Evolutionary conservation across 139 green algal species (phyloP), one percentile per base, ranked within the genome.

Genomic region (Zygnema circumcarinatum): DNA sequence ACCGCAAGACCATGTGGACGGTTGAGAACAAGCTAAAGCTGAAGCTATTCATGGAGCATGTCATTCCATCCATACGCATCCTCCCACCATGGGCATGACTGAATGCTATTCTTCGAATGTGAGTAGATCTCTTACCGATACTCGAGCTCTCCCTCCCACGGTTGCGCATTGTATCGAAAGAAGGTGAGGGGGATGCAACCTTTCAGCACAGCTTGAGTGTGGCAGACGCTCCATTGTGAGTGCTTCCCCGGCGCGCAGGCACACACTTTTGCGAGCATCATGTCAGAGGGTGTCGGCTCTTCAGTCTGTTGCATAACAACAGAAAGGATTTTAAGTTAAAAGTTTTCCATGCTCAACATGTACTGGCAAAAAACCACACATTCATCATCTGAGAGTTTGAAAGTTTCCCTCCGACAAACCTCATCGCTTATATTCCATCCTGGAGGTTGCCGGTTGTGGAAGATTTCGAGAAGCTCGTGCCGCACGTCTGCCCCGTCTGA

Each of bases 151-250:
- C 36, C 32, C 32, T 83, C 3, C 75, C 75, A 83, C 32, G 75
- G 75, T 33, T 83, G 2, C 21, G 33, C 75, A 7, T 74, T n/a
- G 21, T 83, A 47, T 20, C 75, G 75, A 25, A 83, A 83, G 32
- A 83, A 83, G 3, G 75, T 83, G 39, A 83, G 39, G 3, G 75
- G 75, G 32, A 83, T 83, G 32, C 75, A 83, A n/a, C 75, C 75
- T 21, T 21, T 7, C 32, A 83, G 32, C 7, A 83, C 36, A 33
- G 75, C 32, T 16, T 83, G 75, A 21, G 35, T 78, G 11, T 22
- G 11, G 16, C 69, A 41, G 11, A 16, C 7, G 16, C 11, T 62
- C 47, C 47, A 62, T 62, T 62, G 47, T 25, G 47, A 62, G 16
- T 62, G 16, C 7, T 16, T 62, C 16, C 47, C 47, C 7, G 47